phyloP scores from a whole-genome alignment of 1,284 basidiomycete genomes.

The Apiotrichum mycotoxinovorans region DNA sequence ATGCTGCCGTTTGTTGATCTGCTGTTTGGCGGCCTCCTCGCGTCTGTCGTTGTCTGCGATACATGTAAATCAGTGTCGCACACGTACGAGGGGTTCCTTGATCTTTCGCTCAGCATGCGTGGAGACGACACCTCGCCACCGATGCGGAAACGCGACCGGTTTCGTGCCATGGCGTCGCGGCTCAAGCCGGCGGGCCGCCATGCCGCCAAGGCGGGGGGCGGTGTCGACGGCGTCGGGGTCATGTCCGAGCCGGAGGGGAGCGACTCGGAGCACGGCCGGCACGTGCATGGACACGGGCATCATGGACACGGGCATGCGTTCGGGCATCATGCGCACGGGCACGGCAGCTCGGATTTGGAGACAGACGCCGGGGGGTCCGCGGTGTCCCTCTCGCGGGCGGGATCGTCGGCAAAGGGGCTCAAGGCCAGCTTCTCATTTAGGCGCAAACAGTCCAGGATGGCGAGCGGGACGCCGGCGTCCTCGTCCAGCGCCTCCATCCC shows the following conservation, averaged over 20 bases:
- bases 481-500: slow-evolving; percentile 21
- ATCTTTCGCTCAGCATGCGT: slow-evolving; percentile 80
- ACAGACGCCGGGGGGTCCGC: background rate
- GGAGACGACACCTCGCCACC: slow-evolving; percentile 36
- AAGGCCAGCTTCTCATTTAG: slow-evolving; percentile 38
- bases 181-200: slow-evolving; percentile 6
- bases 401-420: background rate
- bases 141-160: slow-evolving; percentile 57
- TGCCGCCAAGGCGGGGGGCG: slow-evolving; percentile 54
- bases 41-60: slow-evolving; percentile 87
- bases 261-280: slow-evolving; percentile 24
- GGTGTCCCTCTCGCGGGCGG: background rate
- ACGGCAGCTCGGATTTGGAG: background rate
- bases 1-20: slow-evolving; percentile 76
- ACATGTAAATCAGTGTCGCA: slow-evolving; percentile 80
- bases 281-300: background rate
- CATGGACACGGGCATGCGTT: background rate
- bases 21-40: slow-evolving; percentile 81
- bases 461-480: slow-evolving; percentile 5
- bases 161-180: slow-evolving; percentile 57
- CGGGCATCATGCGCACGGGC: background rate
- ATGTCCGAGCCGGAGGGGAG: slow-evolving; percentile 41
- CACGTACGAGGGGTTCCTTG: slow-evolving; percentile 89
- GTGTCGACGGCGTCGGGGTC: slow-evolving; percentile 41
- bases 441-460: slow-evolving; percentile 14